These are phyloP conservation scores for Martiniozyma abietophila DNA, from an alignment of 805 yeast genomes.

Conservation along the genomic window DNA sequence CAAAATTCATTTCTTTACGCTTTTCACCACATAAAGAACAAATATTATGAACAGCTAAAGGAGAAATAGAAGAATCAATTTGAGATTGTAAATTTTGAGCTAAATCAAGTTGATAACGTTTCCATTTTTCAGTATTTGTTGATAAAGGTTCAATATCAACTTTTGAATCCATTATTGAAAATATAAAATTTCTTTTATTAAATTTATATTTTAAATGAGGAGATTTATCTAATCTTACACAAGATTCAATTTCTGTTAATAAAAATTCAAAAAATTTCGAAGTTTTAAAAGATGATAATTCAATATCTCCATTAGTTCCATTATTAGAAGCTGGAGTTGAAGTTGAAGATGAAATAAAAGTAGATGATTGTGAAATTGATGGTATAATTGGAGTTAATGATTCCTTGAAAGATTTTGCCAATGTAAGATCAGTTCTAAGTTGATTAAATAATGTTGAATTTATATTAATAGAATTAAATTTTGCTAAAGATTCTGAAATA, in stretches of 20 bases:
- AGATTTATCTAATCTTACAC: constrained; percentile 53
- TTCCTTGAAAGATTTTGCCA: constrained; percentile 36
- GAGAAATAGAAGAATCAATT: constrained; percentile 24
- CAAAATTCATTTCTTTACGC: constrained; percentile 61
- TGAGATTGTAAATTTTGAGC: background rate
- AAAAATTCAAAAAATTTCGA: constrained; percentile 55
- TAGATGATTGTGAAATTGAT: background rate
- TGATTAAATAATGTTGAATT: constrained; percentile 26
- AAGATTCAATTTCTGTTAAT: constrained; percentile 72
- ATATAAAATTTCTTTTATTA: constrained; percentile 49
- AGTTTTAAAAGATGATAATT: constrained; percentile 31
- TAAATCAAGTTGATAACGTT: constrained; percentile 20
- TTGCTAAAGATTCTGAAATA: constrained; percentile 11
- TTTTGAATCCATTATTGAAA: constrained; percentile 66
- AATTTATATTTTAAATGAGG: constrained; percentile 47
- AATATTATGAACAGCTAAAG: constrained; percentile 65
- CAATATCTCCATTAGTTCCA: too few relatives aligned
- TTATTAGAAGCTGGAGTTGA: too few relatives aligned
- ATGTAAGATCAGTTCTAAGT: constrained; percentile 34
- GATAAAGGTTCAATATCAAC: constrained; percentile 81
- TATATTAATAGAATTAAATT: constrained; percentile 19
- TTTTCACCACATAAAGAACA: constrained; percentile 83
- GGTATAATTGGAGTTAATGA: constrained; percentile 22
- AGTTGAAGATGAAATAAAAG: constrained; percentile 1
- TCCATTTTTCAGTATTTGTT: constrained; percentile 70